A percentile compares a stretch with the other conserved stretches of the same genome.
Evolutionary conservation across 495 filamentous ascomycete species (phyloP).

Genomic region (Neurospora sp.): DNA sequence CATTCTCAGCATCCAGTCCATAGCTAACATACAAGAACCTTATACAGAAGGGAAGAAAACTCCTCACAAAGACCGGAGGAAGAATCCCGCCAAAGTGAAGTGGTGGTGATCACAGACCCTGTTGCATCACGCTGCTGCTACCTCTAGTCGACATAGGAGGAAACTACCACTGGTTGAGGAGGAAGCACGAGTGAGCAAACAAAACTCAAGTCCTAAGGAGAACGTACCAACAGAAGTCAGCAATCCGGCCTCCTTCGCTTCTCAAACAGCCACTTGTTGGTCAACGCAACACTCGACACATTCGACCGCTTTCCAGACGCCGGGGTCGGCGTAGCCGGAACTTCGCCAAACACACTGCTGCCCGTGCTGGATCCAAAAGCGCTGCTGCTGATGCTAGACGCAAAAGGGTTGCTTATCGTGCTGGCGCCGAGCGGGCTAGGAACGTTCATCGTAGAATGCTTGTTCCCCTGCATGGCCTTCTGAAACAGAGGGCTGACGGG

Average conservation of each 20-base stretch:
- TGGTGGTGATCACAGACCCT: neutral
- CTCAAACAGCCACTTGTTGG: slow-evolving; percentile 91
- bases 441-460: slow-evolving; percentile 36
- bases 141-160: slow-evolving; percentile 7
- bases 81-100: neutral
- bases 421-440: slow-evolving; percentile 35
- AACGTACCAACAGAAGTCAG: neutral
- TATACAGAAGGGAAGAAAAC: neutral
- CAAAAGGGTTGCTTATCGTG: slow-evolving; percentile 5
- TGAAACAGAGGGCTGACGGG: slow-evolving; percentile 55
- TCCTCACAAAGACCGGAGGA: neutral
- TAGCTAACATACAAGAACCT: neutral
- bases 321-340: slow-evolving; percentile 50
- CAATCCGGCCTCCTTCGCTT: slow-evolving; percentile 36
- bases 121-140: slow-evolving; percentile 26
- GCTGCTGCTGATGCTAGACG: slow-evolving; percentile 11
- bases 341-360: slow-evolving; percentile 20
- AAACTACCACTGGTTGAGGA: neutral
- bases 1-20: neutral
- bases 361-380: slow-evolving; percentile 9
- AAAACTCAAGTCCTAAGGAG: neutral
- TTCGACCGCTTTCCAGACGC: slow-evolving; percentile 55
- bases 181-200: neutral
- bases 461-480: slow-evolving; percentile 50
- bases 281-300: slow-evolving; percentile 62